A percentile compares a stretch with the other conserved stretches of the same genome.
Conservation (phyloP, 495 filamentous ascomycete genomes). For the Daldinia decipiens region DNA sequence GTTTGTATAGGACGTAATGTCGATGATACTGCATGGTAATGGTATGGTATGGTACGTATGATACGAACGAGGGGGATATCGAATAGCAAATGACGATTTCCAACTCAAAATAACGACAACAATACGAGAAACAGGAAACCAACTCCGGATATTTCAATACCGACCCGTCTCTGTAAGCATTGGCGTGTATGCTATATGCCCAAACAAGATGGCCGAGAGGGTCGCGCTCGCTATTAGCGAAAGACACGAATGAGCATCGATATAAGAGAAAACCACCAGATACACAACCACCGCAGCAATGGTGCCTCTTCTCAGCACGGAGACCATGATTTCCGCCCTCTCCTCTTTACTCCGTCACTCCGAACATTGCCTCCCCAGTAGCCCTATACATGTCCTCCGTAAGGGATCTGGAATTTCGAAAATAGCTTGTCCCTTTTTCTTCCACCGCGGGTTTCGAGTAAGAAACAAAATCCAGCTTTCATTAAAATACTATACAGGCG, state of each 20-base stretch:
- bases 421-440: slow-evolving; percentile 35
- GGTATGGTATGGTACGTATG: slow-evolving; percentile 43
- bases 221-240: slow-evolving; percentile 41
- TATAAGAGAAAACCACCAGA: slow-evolving; percentile 40
- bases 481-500: slow-evolving; percentile 51
- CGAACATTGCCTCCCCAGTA: slow-evolving; percentile 10
- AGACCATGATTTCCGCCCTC: slow-evolving; percentile 24
- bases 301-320: slow-evolving; percentile 21
- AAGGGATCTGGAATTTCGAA: slow-evolving; percentile 27
- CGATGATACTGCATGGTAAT: slow-evolving; percentile 47
- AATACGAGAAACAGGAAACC: slow-evolving; percentile 43
- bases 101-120: slow-evolving; percentile 36
- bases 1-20: slow-evolving; percentile 37
- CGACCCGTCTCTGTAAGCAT: slow-evolving; percentile 43
- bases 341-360: slow-evolving; percentile 27
- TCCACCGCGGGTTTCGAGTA: slow-evolving; percentile 38
- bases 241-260: slow-evolving; percentile 45
- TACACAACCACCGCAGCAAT: slow-evolving; percentile 29
- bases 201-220: slow-evolving; percentile 40
- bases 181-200: slow-evolving; percentile 31
- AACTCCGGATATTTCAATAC: slow-evolving; percentile 44
- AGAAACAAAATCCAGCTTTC: slow-evolving; percentile 39
- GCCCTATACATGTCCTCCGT: slow-evolving; percentile 30
- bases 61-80: slow-evolving; percentile 48
- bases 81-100: slow-evolving; percentile 36